Base-by-base conservation (phyloP, 257 asterid species). In the Nicotiana benthamiana region DNA sequence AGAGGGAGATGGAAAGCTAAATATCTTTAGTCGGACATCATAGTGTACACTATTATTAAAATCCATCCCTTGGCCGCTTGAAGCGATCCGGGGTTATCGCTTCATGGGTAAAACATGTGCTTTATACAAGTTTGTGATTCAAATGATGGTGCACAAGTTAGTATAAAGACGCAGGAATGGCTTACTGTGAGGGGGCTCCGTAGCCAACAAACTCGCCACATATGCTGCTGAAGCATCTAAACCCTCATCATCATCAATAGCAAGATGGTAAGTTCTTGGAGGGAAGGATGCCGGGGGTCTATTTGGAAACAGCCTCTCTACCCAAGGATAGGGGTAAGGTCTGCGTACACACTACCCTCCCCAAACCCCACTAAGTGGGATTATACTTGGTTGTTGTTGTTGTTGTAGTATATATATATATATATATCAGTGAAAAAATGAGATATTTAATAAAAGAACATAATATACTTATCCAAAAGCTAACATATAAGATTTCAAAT, bases 131-230 rank as follows among this genome's bases (percentile, higher is more conserved):
- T 34, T 66, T 22, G 75, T 32, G 27, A 9, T 70, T 43, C 32
- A 70, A 43, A 70, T 70, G 46, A 43, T 12, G 34, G n/a, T 70
- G 18, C 57, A 70, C 34, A 70, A 70, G 32, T 43, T 70, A 75
- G 79, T 34, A 13, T 15, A 51, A n/a, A 27, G 30, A 77, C 54
- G 63, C 6, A 60, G 60, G 24, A 72, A 46, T 82, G 85, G 88
- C 97, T 91, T 86, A 94, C 97, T 85, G 61, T 90, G 89, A 40
- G 92, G 84, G 65, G 97, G 97, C 75, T 93, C 98, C 30, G 93
- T 90, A 57, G 97, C 93, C 90, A 93, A 81, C 84, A 94, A 89
- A 91, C 95, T 92, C 8, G 98, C 96, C 86, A 94, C 93, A 90
- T 94, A 89, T 68, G 96, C 83, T 40, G 98, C 96, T 66, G 98